phyloP scores from a whole-genome alignment of 1,284 basidiomycete genomes.

The Ceratobasidium sp. region DNA sequence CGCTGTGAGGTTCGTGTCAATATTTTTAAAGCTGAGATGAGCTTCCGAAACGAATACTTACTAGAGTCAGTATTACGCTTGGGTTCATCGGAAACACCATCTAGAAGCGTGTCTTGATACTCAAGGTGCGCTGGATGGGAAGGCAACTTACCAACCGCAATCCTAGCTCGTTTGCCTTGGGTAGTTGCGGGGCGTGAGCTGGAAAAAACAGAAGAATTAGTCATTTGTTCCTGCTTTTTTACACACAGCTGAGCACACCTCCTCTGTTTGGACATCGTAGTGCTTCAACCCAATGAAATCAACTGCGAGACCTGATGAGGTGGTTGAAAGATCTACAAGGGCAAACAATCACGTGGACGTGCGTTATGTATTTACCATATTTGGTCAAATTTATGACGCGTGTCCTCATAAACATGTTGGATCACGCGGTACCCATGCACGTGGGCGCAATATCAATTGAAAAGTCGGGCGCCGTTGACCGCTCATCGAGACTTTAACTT shows the following conservation, averaged over 20 bases:
- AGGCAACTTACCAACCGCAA: background rate
- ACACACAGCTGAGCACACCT: constrained; percentile 4
- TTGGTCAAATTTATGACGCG: background rate
- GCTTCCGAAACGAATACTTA: background rate
- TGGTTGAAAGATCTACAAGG: constrained; percentile 6
- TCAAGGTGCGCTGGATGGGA: background rate
- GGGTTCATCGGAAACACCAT: background rate
- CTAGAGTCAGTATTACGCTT: background rate
- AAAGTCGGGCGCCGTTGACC: no score
- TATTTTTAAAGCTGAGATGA: background rate
- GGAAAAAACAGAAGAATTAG: background rate
- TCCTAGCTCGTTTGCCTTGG: constrained; percentile 15
- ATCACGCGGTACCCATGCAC: no score
- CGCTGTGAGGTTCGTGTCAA: constrained; percentile 1
- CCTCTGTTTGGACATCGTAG: background rate
- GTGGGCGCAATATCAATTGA: no score
- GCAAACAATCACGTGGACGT: constrained; percentile 12
- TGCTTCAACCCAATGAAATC: background rate
- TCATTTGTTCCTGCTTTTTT: background rate
- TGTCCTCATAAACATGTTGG: background rate
- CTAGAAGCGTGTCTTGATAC: background rate
- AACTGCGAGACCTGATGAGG: background rate
- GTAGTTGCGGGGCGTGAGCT: background rate
- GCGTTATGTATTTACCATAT: background rate
- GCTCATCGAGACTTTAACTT: no score